phyloP scores from a whole-genome alignment of 352 stramenopile species.

The Pseudoperonospora humuli region DNA sequence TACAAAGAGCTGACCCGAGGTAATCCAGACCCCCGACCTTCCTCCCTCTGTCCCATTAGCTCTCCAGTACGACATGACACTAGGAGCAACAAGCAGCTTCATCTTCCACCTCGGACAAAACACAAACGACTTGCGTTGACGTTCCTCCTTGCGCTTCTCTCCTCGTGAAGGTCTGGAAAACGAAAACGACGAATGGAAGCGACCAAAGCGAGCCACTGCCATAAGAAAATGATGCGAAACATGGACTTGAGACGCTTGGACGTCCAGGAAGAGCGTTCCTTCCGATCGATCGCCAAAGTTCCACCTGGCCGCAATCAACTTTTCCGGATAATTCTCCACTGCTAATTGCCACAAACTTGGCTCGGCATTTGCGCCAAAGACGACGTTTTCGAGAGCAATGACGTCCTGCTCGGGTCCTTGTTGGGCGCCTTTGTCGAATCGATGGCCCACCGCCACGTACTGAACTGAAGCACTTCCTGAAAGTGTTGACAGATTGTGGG shows the following conservation, averaged over 20 bases:
- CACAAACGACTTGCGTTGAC: constrained; percentile 7
- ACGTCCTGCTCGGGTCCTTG: constrained; percentile 2
- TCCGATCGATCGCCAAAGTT: constrained; percentile 25
- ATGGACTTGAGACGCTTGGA: constrained; percentile 65
- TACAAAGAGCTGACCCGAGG: constrained; percentile 54
- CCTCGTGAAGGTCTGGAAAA: constrained; percentile 4
- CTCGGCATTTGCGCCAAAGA: constrained; percentile 60
- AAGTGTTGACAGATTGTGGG: constrained; percentile 16
- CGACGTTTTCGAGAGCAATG: constrained; percentile 39
- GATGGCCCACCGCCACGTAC: constrained; percentile 50
- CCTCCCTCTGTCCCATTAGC: constrained; percentile 6
- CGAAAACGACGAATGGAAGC: constrained; percentile 3
- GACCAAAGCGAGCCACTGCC: constrained; percentile 22
- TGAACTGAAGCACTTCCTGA: constrained; percentile 45
- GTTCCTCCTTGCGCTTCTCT: background rate
- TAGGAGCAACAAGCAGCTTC: constrained; percentile 65
- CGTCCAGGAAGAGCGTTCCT: constrained; percentile 51
- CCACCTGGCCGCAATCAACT: constrained; percentile 56
- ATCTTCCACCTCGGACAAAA: constrained; percentile 25
- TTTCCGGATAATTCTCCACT: constrained; percentile 66
- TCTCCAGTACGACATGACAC: constrained; percentile 54
- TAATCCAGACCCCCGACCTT: constrained; percentile 36
- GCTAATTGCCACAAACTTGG: constrained; percentile 62
- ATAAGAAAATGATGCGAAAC: constrained; percentile 47
- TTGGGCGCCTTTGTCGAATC: constrained; percentile 2